These are phyloP conservation scores for Scedosporium boydii DNA, from an alignment of 2,329 filamentous ascomycete genomes.

Conservation along the genomic window DNA sequence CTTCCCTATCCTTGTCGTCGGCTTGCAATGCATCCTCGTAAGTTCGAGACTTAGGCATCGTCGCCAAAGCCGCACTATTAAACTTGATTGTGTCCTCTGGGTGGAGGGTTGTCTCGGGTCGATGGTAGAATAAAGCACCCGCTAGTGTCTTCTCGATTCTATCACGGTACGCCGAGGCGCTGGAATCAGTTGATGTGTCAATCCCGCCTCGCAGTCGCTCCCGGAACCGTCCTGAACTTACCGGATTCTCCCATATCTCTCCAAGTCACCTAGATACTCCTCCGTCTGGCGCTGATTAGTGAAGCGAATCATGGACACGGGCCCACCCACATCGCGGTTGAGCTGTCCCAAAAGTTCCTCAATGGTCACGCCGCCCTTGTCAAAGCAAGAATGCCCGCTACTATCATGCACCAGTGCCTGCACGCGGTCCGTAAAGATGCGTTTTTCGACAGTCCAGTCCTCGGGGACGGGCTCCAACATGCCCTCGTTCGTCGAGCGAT, in stretches of 20 bases:
- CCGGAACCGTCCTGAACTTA: neutral
- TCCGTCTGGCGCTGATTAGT: neutral
- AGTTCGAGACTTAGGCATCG: neutral
- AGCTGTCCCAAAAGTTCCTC: slow-evolving; percentile 14
- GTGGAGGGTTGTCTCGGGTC: neutral
- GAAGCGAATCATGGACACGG: slow-evolving; percentile 1
- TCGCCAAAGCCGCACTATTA: neutral
- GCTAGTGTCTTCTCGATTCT: neutral
- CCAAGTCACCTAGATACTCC: neutral
- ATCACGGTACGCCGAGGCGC: neutral
- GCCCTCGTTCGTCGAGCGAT: slow-evolving; percentile 8
- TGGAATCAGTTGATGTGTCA: neutral
- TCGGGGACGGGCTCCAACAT: slow-evolving; percentile 1
- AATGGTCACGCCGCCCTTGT: slow-evolving; percentile 8
- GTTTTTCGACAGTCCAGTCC: slow-evolving; percentile 3
- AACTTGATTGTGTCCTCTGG: slow-evolving; percentile 1
- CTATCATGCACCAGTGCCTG: slow-evolving; percentile 14
- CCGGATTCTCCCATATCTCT: neutral
- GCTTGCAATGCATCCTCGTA: neutral
- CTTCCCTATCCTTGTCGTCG: neutral
- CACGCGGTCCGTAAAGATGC: slow-evolving; percentile 15
- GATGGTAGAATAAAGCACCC: neutral
- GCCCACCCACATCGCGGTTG: slow-evolving; percentile 12
- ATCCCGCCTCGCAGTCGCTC: neutral
- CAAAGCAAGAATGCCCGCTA: slow-evolving; percentile 10